phyloP scores from a whole-genome alignment of 2,329 filamentous ascomycete genomes.

The Sarocladium kiliense region DNA sequence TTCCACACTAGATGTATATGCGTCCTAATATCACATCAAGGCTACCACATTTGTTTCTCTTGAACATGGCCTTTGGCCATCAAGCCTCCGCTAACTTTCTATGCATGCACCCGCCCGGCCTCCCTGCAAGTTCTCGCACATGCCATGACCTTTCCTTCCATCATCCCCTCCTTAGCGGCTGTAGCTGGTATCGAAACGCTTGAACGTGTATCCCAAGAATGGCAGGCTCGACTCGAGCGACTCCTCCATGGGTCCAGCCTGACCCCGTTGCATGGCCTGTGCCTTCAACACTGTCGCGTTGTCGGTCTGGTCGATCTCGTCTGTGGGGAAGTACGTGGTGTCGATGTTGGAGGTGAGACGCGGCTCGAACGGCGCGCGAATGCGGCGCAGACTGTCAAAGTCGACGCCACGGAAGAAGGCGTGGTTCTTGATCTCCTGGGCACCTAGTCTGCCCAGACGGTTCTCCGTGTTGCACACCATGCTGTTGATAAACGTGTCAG shows the following conservation, averaged over 20 bases:
- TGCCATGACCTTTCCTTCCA: background rate
- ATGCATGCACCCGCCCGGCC: background rate
- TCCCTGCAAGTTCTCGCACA: background rate
- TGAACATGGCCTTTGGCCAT: background rate
- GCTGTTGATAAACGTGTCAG: slow-evolving; percentile 37
- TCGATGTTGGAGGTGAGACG: slow-evolving; percentile 90
- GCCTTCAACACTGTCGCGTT: slow-evolving; percentile 83
- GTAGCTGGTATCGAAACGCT: slow-evolving; percentile 80
- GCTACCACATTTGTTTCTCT: background rate
- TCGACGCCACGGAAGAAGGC: slow-evolving; percentile 96
- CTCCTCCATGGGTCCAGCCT: slow-evolving; percentile 57
- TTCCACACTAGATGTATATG: background rate
- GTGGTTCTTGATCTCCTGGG: slow-evolving; percentile 88
- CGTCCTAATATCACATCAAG: background rate
- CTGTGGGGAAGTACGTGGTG: slow-evolving; percentile 97
- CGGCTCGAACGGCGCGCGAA: slow-evolving; percentile 93
- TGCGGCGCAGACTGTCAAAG: slow-evolving; percentile 86
- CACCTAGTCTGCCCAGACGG: slow-evolving; percentile 80
- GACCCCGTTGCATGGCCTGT: slow-evolving; percentile 68
- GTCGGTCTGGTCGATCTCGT: slow-evolving; percentile 96
- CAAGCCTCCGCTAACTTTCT: background rate
- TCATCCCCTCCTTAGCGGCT: slow-evolving; percentile 32
- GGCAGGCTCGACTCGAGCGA: slow-evolving; percentile 93
- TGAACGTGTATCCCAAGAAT: slow-evolving; percentile 67
- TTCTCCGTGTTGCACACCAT: slow-evolving; percentile 93